Base-by-base conservation (phyloP, 148 eudicot genomes). In the Chenopodium quinoa region DNA sequence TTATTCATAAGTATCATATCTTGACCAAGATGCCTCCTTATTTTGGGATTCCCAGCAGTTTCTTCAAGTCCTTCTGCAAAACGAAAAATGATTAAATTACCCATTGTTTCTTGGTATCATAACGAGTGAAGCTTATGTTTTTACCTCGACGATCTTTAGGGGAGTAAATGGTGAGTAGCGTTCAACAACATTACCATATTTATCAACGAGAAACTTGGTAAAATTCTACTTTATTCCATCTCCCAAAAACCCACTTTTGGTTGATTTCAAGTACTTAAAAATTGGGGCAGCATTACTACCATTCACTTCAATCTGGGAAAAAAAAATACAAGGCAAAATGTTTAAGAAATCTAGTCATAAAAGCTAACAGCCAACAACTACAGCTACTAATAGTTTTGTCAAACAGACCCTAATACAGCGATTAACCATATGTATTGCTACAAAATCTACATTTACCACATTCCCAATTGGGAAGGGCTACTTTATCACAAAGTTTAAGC, bases 111-210 rank as follows among this genome's bases (percentile, higher is more conserved):
- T 66, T 13, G 12, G 73, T 34, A 27, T 29, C 2, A 3, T 23
- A 25, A n/a, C 37, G 3, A 64, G 73, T 62, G 3, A 46, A 65
- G 50, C 22, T 20, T 12, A 40, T 17, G 22, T 72, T 56, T 40
- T 83, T 87, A 92, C 97, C 98, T 94, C 97, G 10, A 95, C 92
- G 93, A 92, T 90, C 14, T 90, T 87, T 27, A 97, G 98, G 74
- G 94, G 87, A 60, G 97, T 95, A 31, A 97, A 93, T 32, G 98
- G 98, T 2, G 94, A 93, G 88, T 90, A 92, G 60, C 97, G 98
- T 44, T 93, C 94, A 27, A 92, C 91, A 71, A 90, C 93, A 1
- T 87, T 84, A 20, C 98, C 97, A 9, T 93, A 89, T 78, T 86
- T 85, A 50, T 95, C 90, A 4, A 93, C 90, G 25, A 95, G 85